These are phyloP conservation scores for Luvunga scandens DNA, from an alignment of 345 rosid species.

Conservation along the genomic window DNA sequence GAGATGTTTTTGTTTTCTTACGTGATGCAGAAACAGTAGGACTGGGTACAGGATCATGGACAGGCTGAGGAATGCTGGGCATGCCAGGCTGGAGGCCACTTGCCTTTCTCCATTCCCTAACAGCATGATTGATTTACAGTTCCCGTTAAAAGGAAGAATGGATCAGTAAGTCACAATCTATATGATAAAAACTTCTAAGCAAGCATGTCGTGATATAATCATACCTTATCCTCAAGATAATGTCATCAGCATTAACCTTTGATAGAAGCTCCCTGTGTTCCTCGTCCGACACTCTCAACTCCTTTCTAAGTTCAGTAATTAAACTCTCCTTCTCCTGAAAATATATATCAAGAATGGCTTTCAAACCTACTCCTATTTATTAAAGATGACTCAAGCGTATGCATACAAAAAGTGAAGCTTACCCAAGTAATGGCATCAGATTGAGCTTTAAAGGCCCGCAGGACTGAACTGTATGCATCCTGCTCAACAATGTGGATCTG, in stretches of 20 bases:
- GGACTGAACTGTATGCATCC: constrained; percentile 83
- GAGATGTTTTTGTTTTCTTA: constrained; percentile 81
- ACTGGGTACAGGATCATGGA: constrained; percentile 70
- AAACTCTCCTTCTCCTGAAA: constrained; percentile 90
- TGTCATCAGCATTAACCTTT: constrained; percentile 85
- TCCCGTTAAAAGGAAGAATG: constrained; percentile 23
- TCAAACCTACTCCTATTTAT: constrained; percentile 7
- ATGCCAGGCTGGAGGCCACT: constrained; percentile 62
- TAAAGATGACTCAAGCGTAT: not conserved
- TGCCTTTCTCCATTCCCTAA: constrained; percentile 93
- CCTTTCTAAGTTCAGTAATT: constrained; percentile 94
- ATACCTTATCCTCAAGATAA: constrained; percentile 82
- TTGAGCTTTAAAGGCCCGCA: constrained; percentile 97
- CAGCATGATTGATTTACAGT: constrained; percentile 22
- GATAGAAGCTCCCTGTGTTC: constrained; percentile 86
- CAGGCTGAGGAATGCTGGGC: constrained; percentile 56
- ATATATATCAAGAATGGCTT: constrained; percentile 11
- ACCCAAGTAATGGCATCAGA: constrained; percentile 99
- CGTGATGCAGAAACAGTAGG: constrained; percentile 86
- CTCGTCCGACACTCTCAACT: constrained; percentile 93
- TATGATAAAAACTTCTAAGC: constrained; percentile 12
- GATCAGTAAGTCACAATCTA: constrained; percentile 17
- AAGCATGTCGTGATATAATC: constrained; percentile 20
- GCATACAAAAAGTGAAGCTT: constrained; percentile 19
- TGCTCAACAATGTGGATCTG: constrained; percentile 89